A percentile compares a stretch with the other conserved stretches of the same genome.
These are phyloP conservation scores for Cenchrus americanus DNA, from an alignment of 176 grass and related monocot genomes.

Conservation along the genomic window DNA sequence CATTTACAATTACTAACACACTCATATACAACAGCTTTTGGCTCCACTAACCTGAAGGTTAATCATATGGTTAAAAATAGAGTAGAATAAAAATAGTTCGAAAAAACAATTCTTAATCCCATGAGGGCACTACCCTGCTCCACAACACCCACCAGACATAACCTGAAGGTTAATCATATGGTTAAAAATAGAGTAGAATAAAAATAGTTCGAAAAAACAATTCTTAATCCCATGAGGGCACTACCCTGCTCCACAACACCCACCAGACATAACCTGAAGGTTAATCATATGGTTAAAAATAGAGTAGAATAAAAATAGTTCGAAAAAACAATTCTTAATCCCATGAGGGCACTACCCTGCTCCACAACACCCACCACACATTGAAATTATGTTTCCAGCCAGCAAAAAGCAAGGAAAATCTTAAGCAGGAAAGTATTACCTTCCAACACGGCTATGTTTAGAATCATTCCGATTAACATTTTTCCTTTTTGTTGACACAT, in stretches of 20 bases:
- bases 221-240: no score
- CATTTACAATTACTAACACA: constrained; percentile 75
- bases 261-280: constrained; percentile 68
- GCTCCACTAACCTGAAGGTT: constrained; percentile 73
- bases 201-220: no score
- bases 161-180: no score
- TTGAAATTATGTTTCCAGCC: not conserved
- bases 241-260: no score
- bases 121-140: no score
- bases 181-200: no score
- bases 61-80: constrained; percentile 10
- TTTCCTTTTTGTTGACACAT: constrained; percentile 52
- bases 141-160: no score
- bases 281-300: constrained; percentile 14
- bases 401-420: constrained; percentile 24
- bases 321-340: not conserved
- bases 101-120: no score
- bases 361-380: not conserved
- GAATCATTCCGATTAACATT: constrained; percentile 43
- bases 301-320: not conserved
- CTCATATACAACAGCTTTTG: constrained; percentile 83
- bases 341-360: not conserved
- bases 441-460: constrained; percentile 44
- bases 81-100: not conserved
- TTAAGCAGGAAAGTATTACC: constrained; percentile 35